Evolutionary conservation across 2,329 filamentous ascomycete genomes (phyloP).

Genomic region (Helminthosporium solani): DNA sequence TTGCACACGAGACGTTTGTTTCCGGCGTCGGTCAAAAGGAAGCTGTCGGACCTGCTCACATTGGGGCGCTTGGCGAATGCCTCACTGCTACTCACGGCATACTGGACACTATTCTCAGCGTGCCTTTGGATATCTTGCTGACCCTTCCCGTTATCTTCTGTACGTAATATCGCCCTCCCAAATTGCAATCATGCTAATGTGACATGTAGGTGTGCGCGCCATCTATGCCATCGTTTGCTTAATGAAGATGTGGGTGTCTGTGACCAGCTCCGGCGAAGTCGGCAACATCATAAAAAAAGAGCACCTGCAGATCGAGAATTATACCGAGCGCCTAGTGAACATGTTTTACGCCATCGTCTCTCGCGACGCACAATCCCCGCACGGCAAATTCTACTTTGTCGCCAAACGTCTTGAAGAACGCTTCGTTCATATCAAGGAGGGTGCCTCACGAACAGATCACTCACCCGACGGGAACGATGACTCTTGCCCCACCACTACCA

Average conservation of each 20-base stretch:
- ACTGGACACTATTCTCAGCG: constrained; percentile 51
- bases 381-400: constrained; percentile 51
- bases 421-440: constrained; percentile 47
- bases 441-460: constrained; percentile 35
- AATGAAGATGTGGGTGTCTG: constrained; percentile 61
- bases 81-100: constrained; percentile 49
- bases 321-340: constrained; percentile 48
- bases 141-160: constrained; percentile 50
- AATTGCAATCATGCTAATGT: constrained; percentile 17
- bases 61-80: constrained; percentile 50
- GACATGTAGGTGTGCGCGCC: constrained; percentile 50
- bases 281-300: constrained; percentile 52
- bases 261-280: constrained; percentile 52
- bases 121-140: constrained; percentile 47
- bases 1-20: constrained; percentile 43
- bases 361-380: constrained; percentile 44
- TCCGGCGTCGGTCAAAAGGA: constrained; percentile 44
- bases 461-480: constrained; percentile 22
- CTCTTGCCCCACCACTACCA: constrained; percentile 17
- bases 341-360: constrained; percentile 48
- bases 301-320: constrained; percentile 49
- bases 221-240: constrained; percentile 60
- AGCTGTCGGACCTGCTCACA: constrained; percentile 49
- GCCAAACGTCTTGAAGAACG: constrained; percentile 48
- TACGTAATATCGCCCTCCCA: constrained; percentile 18